phyloP scores from a whole-genome alignment of 106 monocot species.

The Chionographis japonica region DNA sequence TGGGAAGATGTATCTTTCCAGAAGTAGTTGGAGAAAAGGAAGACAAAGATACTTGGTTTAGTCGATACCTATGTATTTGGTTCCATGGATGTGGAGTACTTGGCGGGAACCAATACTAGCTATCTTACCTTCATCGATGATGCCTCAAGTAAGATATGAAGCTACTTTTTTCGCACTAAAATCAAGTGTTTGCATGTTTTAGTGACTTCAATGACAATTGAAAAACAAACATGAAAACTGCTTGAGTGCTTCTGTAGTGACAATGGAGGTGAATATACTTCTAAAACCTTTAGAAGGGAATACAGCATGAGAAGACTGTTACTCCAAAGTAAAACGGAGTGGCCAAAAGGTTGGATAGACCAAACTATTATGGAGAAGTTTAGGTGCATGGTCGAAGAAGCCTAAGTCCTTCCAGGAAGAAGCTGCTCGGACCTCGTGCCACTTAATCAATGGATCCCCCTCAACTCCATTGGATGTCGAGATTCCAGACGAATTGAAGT shows the following conservation, averaged over 20 bases:
- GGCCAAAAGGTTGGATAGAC: not conserved
- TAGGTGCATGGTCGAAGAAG: not conserved
- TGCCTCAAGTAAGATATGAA: not conserved
- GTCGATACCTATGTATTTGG: not conserved
- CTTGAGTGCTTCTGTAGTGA: not conserved
- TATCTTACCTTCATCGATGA: constrained; percentile 2
- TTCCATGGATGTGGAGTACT: not conserved
- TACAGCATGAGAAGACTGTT: not conserved
- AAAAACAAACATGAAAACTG: not conserved
- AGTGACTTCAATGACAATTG: not conserved
- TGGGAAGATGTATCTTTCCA: not conserved
- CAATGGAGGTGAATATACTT: not conserved
- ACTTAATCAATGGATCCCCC: no score
- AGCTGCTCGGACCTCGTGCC: not conserved
- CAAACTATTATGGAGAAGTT: not conserved
- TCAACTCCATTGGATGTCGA: not conserved
- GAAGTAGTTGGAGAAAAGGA: not conserved
- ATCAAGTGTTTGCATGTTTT: not conserved
- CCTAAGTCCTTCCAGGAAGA: not conserved
- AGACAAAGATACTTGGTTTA: not conserved
- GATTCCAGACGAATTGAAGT: not conserved
- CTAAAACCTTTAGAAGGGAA: not conserved
- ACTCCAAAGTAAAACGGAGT: not conserved
- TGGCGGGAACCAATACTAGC: not conserved
- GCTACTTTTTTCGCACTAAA: not conserved